phyloP scores from a whole-genome alignment of 2,329 filamentous ascomycete species.

The Myriosclerotinia scirpicola region DNA sequence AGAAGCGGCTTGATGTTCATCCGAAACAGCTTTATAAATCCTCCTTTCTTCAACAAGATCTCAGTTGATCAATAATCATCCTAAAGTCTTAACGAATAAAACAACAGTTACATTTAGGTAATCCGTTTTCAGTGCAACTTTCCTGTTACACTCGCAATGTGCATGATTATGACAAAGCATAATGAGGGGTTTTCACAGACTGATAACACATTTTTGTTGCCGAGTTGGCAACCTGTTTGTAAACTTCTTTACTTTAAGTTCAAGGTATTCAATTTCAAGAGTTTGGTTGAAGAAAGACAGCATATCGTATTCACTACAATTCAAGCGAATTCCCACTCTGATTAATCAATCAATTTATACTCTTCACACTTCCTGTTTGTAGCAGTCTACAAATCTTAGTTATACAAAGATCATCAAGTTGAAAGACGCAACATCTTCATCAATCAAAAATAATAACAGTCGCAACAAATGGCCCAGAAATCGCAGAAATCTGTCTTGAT shows the following conservation, averaged over 20 bases:
- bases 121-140: too few relatives aligned
- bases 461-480: constrained; percentile 25
- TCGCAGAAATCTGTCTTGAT: constrained; percentile 40
- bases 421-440: neutral
- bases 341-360: constrained; percentile 16
- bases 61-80: too few relatives aligned
- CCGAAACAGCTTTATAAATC: too few relatives aligned
- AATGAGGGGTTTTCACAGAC: neutral
- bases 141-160: neutral
- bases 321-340: neutral
- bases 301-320: neutral
- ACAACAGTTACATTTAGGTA: too few relatives aligned
- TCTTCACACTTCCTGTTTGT: neutral
- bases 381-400: neutral
- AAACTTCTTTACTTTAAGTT: neutral
- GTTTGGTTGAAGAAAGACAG: too few relatives aligned
- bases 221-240: neutral
- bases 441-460: neutral
- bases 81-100: too few relatives aligned
- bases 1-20: too few relatives aligned
- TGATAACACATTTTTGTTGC: too few relatives aligned
- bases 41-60: too few relatives aligned
- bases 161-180: neutral
- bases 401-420: neutral
- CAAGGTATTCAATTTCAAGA: too few relatives aligned